Evolutionary conservation across 345 rosid species (phyloP).

Genomic region (Geranium brycei): DNA sequence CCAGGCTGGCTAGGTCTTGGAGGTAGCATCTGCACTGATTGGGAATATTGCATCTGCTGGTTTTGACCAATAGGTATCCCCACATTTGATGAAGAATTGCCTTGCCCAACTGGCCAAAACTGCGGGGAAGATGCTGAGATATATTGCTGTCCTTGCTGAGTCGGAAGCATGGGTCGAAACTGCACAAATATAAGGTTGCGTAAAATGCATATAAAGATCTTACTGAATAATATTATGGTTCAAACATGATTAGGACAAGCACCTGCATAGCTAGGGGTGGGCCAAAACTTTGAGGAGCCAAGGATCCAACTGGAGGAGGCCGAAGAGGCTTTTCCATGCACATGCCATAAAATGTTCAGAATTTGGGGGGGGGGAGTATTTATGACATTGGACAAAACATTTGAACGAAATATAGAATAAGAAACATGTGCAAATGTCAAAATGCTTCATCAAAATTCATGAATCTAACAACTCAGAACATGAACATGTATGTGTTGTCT

Average conservation of each 20-base stretch:
- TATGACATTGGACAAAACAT: background rate
- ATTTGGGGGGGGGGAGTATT: background rate
- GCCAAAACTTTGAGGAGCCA: constrained; percentile 23
- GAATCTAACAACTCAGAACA: background rate
- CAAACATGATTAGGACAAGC: constrained; percentile 1
- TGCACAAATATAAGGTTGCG: constrained; percentile 15
- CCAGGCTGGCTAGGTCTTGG: constrained; percentile 71
- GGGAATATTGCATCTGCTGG: constrained; percentile 56
- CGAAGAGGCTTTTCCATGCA: constrained; percentile 14
- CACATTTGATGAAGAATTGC: constrained; percentile 32
- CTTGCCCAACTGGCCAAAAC: constrained; percentile 64
- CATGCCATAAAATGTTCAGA: background rate
- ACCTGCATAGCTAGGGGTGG: constrained; percentile 17
- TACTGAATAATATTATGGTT: background rate
- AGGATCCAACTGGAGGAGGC: constrained; percentile 25
- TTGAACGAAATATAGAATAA: too few relatives aligned
- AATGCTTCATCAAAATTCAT: background rate
- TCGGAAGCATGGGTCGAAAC: constrained; percentile 59
- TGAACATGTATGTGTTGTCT: background rate
- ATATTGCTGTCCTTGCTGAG: constrained; percentile 57
- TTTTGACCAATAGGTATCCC: constrained; percentile 40
- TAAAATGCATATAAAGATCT: background rate
- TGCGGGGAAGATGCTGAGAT: constrained; percentile 50
- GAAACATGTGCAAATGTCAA: background rate
- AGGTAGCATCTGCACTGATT: constrained; percentile 56